phyloP scores from a whole-genome alignment of 495 filamentous ascomycete species.

The Aspergillus avenaceus region DNA sequence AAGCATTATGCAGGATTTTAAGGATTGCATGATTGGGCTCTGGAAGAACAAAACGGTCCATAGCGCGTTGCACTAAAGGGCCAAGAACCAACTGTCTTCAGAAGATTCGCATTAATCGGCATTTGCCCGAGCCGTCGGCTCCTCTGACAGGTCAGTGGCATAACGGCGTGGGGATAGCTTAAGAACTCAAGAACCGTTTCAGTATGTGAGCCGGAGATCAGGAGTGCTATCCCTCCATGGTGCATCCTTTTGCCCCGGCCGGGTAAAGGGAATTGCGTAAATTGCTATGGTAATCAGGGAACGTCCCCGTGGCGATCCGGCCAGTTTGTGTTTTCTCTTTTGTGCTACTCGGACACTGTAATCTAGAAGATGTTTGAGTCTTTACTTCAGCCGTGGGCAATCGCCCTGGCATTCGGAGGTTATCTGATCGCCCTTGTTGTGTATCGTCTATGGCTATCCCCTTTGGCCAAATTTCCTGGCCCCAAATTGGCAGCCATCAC shows the following conservation, averaged over 20 bases:
- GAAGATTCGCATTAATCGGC: background rate
- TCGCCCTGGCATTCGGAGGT: background rate
- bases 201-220: background rate
- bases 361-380: conserved; percentile 4
- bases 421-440: conserved; percentile 13
- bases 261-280: background rate
- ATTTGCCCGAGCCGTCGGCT: background rate
- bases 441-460: conserved; percentile 38
- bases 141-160: background rate
- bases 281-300: too few species aligned
- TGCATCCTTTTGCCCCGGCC: background rate
- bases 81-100: background rate
- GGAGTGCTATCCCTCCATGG: background rate
- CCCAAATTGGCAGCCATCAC: conserved; percentile 43
- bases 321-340: background rate
- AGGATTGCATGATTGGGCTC: background rate
- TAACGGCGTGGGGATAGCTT: background rate
- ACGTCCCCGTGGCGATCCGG: too few species aligned
- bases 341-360: background rate
- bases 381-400: background rate
- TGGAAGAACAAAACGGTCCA: background rate
- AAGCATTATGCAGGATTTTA: background rate
- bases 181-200: background rate
- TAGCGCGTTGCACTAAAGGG: background rate
- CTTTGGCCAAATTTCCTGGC: conserved; percentile 41